Evolutionary conservation across 345 rosid genomes (phyloP).

Genomic region (Salix udensis): DNA sequence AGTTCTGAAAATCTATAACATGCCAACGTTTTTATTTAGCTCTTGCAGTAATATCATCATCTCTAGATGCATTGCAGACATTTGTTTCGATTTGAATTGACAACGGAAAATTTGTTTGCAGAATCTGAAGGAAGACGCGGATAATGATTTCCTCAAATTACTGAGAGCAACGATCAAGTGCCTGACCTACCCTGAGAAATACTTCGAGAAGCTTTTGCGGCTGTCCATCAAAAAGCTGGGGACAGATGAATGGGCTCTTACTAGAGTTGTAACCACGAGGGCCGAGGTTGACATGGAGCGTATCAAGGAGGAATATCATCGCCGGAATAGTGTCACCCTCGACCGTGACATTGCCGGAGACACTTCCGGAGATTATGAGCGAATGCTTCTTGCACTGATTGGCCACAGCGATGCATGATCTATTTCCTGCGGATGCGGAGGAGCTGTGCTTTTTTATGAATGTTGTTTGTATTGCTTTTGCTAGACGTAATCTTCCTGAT

Average conservation of each 20-base stretch:
- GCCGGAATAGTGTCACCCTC: constrained; percentile 67
- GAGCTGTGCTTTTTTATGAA: background rate
- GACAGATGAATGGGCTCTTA: constrained; percentile 82
- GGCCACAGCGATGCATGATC: constrained; percentile 57
- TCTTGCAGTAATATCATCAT: background rate
- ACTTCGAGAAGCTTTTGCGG: constrained; percentile 74
- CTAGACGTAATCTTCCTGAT: background rate
- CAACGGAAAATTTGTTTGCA: constrained; percentile 28
- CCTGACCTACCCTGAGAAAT: constrained; percentile 79
- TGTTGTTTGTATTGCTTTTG: constrained; percentile 3
- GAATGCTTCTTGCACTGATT: constrained; percentile 65
- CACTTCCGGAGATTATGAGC: constrained; percentile 76
- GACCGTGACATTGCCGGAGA: constrained; percentile 69
- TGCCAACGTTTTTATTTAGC: background rate
- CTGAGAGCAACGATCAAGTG: constrained; percentile 72
- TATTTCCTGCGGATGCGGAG: background rate
- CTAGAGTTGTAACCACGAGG: constrained; percentile 69
- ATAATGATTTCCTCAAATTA: constrained; percentile 59
- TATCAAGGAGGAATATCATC: constrained; percentile 74
- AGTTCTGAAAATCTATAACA: background rate
- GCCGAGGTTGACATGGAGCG: constrained; percentile 80
- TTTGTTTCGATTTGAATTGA: background rate
- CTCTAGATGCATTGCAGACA: background rate
- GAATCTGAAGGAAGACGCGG: constrained; percentile 66
- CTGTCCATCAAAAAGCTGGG: constrained; percentile 69